These are phyloP conservation scores for Ophiostoma perfectum DNA, from an alignment of 2,329 filamentous ascomycete species.

Conservation along the genomic window DNA sequence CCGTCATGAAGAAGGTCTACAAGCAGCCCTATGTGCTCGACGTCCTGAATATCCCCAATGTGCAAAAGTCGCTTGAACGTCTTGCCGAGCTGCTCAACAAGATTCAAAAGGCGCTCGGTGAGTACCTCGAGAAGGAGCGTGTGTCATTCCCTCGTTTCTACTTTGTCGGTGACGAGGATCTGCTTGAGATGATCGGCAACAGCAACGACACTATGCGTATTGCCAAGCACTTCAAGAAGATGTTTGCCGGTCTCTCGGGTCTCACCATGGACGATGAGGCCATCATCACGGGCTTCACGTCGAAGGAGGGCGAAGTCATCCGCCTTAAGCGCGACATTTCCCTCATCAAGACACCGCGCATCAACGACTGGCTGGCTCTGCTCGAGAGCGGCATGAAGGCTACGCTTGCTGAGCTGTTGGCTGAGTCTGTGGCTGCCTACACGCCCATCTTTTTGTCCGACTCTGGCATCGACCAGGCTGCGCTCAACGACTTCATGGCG, in stretches of 20 bases:
- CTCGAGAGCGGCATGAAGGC: slow-evolving; percentile 91
- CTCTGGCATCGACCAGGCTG: slow-evolving; percentile 61
- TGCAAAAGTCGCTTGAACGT: slow-evolving; percentile 92
- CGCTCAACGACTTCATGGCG: slow-evolving; percentile 74
- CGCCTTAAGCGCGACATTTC: slow-evolving; percentile 86
- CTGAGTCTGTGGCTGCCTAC: slow-evolving; percentile 80
- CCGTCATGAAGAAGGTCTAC: slow-evolving; percentile 99
- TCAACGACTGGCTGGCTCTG: slow-evolving; percentile 97
- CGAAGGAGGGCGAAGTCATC: slow-evolving; percentile 89
- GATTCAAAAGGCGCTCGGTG: slow-evolving; percentile 96
- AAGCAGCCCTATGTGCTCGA: slow-evolving; percentile 94
- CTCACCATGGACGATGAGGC: slow-evolving; percentile 86
- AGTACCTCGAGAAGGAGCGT: slow-evolving; percentile 96
- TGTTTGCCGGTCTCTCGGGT: slow-evolving; percentile 95
- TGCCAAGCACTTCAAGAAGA: slow-evolving; percentile 98
- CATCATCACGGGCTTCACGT: slow-evolving; percentile 85
- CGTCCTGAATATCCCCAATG: slow-evolving; percentile 89
- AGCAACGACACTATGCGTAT: slow-evolving; percentile 96
- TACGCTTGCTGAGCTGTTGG: slow-evolving; percentile 83
- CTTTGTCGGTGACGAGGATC: slow-evolving; percentile 96
- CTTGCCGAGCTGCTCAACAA: slow-evolving; percentile 97
- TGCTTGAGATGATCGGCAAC: slow-evolving; percentile 98
- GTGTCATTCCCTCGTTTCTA: slow-evolving; percentile 98
- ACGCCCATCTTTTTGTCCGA: slow-evolving; percentile 68
- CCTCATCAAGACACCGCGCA: slow-evolving; percentile 85